phyloP scores from a whole-genome alignment of 805 yeast species.

The Candida easanensis region DNA sequence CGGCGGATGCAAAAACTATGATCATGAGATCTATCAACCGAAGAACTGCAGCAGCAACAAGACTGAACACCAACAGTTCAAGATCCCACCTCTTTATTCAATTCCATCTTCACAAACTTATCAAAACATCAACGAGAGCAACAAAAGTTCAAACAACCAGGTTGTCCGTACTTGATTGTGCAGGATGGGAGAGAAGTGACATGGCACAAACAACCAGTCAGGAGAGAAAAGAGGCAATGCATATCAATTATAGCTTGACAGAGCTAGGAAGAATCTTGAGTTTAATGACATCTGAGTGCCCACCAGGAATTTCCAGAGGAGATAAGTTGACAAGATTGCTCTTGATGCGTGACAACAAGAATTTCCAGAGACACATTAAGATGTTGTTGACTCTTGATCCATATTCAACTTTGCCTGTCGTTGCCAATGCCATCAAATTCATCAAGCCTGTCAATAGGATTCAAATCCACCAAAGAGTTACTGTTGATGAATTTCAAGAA shows the following conservation, averaged over 20 bases:
- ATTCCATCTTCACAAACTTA: slow-evolving; percentile 35
- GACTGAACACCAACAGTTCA: slow-evolving; percentile 41
- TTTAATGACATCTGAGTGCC: slow-evolving; percentile 37
- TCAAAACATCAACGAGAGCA: slow-evolving; percentile 23
- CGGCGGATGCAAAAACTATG: slow-evolving; percentile 35
- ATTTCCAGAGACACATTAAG: slow-evolving; percentile 21
- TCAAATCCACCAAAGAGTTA: slow-evolving; percentile 21
- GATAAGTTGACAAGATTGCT: slow-evolving; percentile 48
- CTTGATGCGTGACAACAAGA: slow-evolving; percentile 29
- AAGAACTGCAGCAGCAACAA: slow-evolving; percentile 42
- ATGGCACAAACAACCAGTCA: slow-evolving; percentile 42
- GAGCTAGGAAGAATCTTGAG: slow-evolving; percentile 49
- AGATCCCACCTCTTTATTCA: slow-evolving; percentile 52
- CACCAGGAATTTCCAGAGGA: slow-evolving; percentile 44
- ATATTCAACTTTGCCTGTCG: slow-evolving; percentile 19
- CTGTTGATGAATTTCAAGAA: slow-evolving; percentile 9
- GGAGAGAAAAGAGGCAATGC: slow-evolving; percentile 45
- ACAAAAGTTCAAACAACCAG: too few relatives aligned
- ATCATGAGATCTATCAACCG: slow-evolving; percentile 38
- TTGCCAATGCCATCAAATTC: slow-evolving; percentile 26
- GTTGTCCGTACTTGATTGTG: slow-evolving; percentile 49
- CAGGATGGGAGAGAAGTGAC: slow-evolving; percentile 52
- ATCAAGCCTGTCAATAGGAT: slow-evolving; percentile 28
- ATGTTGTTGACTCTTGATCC: slow-evolving; percentile 28
- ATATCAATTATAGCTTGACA: slow-evolving; percentile 47